These are phyloP conservation scores for Bruguiera sexangula DNA, from an alignment of 345 rosid species.

Conservation along the genomic window DNA sequence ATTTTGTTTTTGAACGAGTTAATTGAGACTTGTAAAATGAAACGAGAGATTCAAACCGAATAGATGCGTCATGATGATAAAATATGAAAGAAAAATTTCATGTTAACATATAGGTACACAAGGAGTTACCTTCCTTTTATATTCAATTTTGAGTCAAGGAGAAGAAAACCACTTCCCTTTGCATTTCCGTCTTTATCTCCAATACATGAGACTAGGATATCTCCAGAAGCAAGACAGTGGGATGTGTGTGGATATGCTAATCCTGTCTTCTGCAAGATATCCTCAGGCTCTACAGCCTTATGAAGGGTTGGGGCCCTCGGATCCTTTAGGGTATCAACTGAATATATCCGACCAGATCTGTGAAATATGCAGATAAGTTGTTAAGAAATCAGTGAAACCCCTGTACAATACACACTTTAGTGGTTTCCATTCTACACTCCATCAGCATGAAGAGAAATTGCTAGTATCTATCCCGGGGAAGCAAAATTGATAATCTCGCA, in stretches of 20 bases:
- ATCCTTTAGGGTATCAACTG: conserved; percentile 53
- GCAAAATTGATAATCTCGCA: no score
- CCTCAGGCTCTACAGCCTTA: conserved; percentile 68
- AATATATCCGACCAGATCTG: conserved; percentile 89
- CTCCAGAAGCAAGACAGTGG: conserved; percentile 91
- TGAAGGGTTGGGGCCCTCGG: conserved; percentile 76
- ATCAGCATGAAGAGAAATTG: no score
- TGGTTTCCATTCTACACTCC: no score
- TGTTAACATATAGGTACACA: background rate
- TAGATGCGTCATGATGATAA: background rate
- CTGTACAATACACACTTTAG: background rate
- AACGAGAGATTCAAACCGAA: background rate
- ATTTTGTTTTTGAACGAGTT: background rate
- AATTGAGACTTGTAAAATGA: background rate
- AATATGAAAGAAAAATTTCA: background rate
- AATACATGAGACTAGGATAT: conserved; percentile 73
- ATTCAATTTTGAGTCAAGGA: conserved; percentile 80
- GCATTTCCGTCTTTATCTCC: conserved; percentile 92
- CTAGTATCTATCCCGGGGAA: no score
- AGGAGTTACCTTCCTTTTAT: conserved; percentile 64
- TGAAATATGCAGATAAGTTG: background rate
- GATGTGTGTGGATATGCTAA: conserved; percentile 88
- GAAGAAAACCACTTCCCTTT: conserved; percentile 83
- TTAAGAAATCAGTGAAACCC: background rate
- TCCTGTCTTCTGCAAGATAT: conserved; percentile 67